These are phyloP conservation scores for Zygosaccharomyces siamensis DNA, from an alignment of 805 yeast genomes.

Conservation along the genomic window DNA sequence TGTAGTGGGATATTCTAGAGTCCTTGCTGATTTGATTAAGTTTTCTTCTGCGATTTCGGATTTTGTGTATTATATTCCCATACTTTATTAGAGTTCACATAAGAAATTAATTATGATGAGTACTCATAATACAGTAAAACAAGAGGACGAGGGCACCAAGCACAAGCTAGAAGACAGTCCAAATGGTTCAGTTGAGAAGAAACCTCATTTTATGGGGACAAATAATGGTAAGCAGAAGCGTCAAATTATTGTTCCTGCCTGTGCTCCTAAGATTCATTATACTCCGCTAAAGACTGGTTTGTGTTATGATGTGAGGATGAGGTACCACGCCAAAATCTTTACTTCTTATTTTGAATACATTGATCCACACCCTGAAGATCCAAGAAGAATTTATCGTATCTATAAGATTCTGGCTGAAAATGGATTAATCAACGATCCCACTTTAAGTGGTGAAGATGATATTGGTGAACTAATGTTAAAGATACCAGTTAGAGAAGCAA, in stretches of 20 bases:
- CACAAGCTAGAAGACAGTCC: constrained; percentile 9
- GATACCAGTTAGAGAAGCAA: constrained; percentile 86
- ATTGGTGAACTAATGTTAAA: constrained; percentile 85
- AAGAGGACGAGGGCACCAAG: constrained; percentile 9
- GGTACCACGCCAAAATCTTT: constrained; percentile 92
- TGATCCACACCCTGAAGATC: constrained; percentile 99
- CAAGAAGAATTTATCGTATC: constrained; percentile 88
- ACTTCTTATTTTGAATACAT: constrained; percentile 89
- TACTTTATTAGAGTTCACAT: background rate
- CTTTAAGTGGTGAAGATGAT: constrained; percentile 60
- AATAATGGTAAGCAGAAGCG: constrained; percentile 23
- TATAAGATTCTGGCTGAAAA: constrained; percentile 92
- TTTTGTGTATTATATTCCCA: background rate
- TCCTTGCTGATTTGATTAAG: background rate
- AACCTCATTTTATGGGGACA: background rate
- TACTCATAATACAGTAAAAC: constrained; percentile 5
- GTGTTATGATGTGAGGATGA: constrained; percentile 94
- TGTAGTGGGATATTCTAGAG: background rate
- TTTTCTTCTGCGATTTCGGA: background rate
- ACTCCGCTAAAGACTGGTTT: constrained; percentile 83
- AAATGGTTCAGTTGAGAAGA: constrained; percentile 2
- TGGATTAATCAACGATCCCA: constrained; percentile 78
- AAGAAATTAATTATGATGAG: constrained; percentile 2
- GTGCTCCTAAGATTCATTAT: constrained; percentile 64
- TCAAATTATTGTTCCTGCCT: constrained; percentile 50